phyloP scores from a whole-genome alignment of 2,329 filamentous ascomycete species.

The Monosporascus cannonballus region DNA sequence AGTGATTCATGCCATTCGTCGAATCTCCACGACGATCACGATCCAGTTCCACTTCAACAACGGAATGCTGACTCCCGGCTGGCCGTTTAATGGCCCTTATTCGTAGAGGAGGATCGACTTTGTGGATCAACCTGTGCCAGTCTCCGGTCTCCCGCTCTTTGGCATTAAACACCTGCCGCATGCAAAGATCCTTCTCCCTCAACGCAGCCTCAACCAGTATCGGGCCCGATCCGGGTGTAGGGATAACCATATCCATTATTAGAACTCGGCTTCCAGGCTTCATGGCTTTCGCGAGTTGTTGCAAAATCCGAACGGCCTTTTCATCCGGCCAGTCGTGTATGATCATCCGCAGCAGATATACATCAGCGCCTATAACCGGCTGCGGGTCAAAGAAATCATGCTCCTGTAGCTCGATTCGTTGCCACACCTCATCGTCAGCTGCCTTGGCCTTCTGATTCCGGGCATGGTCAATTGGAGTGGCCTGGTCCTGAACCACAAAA shows the following conservation, averaged over 20 bases:
- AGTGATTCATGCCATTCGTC: too few species aligned
- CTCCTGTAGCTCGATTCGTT: constrained; percentile 9
- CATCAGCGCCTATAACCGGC: constrained; percentile 24
- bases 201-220: background rate
- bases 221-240: background rate
- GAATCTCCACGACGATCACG: too few species aligned
- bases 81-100: too few species aligned
- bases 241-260: constrained; percentile 1
- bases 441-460: background rate
- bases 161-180: background rate
- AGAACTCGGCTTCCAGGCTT: constrained; percentile 1
- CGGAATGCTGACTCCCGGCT: too few species aligned
- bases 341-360: constrained; percentile 42
- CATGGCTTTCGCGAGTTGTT: constrained; percentile 1
- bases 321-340: constrained; percentile 45
- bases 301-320: constrained; percentile 28
- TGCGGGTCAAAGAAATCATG: constrained; percentile 23
- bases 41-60: too few species aligned
- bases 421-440: background rate
- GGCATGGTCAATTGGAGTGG: constrained; percentile 9
- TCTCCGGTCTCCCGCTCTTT: background rate
- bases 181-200: background rate
- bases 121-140: background rate
- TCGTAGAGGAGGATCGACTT: background rate
- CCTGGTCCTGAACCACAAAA: constrained; percentile 27